Conservation (phyloP, 2,329 filamentous ascomycete species). For the Penicillium sp. region DNA sequence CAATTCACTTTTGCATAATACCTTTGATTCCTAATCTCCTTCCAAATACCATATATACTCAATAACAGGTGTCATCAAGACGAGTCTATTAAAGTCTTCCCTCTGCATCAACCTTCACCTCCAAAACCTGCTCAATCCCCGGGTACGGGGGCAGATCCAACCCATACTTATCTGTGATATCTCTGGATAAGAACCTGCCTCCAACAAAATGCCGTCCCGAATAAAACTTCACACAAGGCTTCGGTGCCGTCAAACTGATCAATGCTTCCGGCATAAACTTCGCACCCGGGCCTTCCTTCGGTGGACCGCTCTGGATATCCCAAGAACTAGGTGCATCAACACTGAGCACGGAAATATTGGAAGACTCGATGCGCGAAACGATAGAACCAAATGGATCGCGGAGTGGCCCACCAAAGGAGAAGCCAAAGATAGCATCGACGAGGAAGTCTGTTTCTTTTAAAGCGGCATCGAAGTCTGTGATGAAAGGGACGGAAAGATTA, state of each 20-base stretch:
- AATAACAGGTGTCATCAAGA: too few relatives aligned
- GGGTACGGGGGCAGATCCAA: conserved; percentile 80
- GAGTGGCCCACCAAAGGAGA: conserved; percentile 88
- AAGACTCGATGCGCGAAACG: conserved; percentile 73
- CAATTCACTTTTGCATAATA: not conserved
- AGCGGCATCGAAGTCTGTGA: conserved; percentile 71
- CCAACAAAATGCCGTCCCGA: conserved; percentile 88
- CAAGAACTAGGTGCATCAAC: conserved; percentile 94
- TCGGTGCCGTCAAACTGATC: conserved; percentile 89
- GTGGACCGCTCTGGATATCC: conserved; percentile 87
- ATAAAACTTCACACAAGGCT: conserved; percentile 83
- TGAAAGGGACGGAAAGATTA: conserved; percentile 80
- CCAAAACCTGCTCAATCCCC: conserved; percentile 85
- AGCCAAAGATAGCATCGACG: conserved; percentile 92
- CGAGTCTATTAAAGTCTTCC: conserved; percentile 30
- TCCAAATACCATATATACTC: not conserved
- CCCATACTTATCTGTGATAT: conserved; percentile 80
- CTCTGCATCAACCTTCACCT: conserved; percentile 55
- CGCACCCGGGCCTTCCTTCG: conserved; percentile 71
- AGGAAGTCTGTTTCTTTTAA: conserved; percentile 73
- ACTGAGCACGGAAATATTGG: conserved; percentile 74
- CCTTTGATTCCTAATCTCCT: not conserved
- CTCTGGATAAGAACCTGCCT: conserved; percentile 78
- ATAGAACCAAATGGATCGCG: conserved; percentile 87
- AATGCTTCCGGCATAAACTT: conserved; percentile 77